A percentile compares a stretch with the other conserved stretches of the same genome.
Evolutionary conservation across 352 stramenopile species (phyloP).

Genomic region (Globisporangium alternatum): DNA sequence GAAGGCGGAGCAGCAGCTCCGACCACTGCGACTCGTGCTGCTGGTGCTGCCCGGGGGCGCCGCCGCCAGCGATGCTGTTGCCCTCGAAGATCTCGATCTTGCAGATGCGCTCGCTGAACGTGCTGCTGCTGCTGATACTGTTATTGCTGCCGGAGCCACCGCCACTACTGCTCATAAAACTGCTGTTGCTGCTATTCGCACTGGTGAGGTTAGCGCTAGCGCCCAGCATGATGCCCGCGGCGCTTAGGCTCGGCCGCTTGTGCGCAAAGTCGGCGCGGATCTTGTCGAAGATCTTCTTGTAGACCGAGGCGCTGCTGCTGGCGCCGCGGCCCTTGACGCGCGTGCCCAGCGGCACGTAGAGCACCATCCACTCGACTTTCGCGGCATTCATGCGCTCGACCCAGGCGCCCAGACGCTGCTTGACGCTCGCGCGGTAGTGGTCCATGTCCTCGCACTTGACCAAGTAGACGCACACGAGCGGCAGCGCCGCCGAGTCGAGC

Average conservation of each 20-base stretch:
- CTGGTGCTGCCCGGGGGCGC: slow-evolving; percentile 47
- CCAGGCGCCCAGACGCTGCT: slow-evolving; percentile 50
- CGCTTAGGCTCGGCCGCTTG: slow-evolving; percentile 26
- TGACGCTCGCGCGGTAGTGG: slow-evolving; percentile 53
- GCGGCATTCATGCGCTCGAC: slow-evolving; percentile 68
- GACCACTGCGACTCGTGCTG: slow-evolving; percentile 82
- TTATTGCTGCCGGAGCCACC: slow-evolving; percentile 9
- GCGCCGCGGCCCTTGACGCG: slow-evolving; percentile 40
- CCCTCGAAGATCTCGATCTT: slow-evolving; percentile 82
- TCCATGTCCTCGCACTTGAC: slow-evolving; percentile 86
- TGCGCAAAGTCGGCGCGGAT: slow-evolving; percentile 61
- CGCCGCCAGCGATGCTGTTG: slow-evolving; percentile 51
- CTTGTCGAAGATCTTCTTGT: slow-evolving; percentile 79
- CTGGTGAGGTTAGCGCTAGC: background rate
- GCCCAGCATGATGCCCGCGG: slow-evolving; percentile 16
- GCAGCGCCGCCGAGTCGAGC: slow-evolving; percentile 16
- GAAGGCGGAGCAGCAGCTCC: slow-evolving; percentile 59
- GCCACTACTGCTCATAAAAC: slow-evolving; percentile 8
- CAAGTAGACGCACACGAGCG: slow-evolving; percentile 69
- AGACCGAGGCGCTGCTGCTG: slow-evolving; percentile 33
- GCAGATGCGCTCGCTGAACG: slow-evolving; percentile 58
- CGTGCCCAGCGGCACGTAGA: slow-evolving; percentile 85
- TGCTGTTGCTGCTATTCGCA: slow-evolving; percentile 2
- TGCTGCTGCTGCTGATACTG: background rate
- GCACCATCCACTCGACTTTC: slow-evolving; percentile 72